Evolutionary conservation across 106 monocot species (phyloP), one percentile per base, ranked within the genome.

Genomic region (Vanilla planifolia): DNA sequence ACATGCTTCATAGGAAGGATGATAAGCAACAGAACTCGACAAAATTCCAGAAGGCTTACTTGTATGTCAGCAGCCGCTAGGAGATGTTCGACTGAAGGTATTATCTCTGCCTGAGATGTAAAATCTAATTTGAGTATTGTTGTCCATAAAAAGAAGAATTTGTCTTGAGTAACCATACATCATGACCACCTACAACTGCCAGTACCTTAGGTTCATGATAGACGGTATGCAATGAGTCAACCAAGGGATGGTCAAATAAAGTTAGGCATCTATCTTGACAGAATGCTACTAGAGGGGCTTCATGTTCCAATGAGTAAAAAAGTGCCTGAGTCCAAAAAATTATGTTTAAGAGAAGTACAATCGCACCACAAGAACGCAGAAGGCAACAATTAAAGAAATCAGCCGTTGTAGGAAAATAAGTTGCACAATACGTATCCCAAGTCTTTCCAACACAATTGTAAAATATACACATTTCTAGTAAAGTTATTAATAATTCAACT

Each of bases 161-260:
- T 2, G 20, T 48, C 14, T 11, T 11, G 43, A 26, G 24, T 15
- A 2, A 35, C 16, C n/a, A 10, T n/a, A 33, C 53, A 40, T 16
- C 9, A 55, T 29, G 20, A 29, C 17, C 25, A 27, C 6, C 35
- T 21, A 28, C n/a, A 37, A 34, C 22, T 23, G 27, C 0, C 45
- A 65, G 33, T 77, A 95, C 94, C 89, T 89, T 83, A 40, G 94
- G 89, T 51, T 89, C 94, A 47, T 86, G 86, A 64, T 86, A 89
- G 55, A 81, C 53, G 16, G 80, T 73, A 61, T 95, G 94, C 33
- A 95, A 56, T 25, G 80, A 74, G 44, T 95, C 89, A 61, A 95
- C 71, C 30, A 79, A 66, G 61, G 89, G 94, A 58, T 89, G 86
- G 39, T 89, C 75, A 67, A 78, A 89, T 44, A 89, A 73, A 60